These are phyloP conservation scores for Russula sp. DNA, from an alignment of 768 basidiomycete species.

Conservation along the genomic window DNA sequence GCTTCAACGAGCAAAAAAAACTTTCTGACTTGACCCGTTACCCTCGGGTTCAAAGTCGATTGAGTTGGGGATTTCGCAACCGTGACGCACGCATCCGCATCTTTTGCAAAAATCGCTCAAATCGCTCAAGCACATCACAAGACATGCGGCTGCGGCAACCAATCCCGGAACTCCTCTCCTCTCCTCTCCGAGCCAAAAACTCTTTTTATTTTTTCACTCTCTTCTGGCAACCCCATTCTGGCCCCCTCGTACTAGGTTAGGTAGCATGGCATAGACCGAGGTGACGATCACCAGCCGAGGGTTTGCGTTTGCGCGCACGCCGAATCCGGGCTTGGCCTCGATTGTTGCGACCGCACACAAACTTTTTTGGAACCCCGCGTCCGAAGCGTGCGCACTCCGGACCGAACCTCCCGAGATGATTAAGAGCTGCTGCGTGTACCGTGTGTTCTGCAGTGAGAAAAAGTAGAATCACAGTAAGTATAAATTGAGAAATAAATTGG, in stretches of 20 bases:
- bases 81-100: background rate
- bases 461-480: too few relatives aligned
- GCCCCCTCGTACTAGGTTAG: too few relatives aligned
- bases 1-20: background rate
- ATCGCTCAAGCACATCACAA: background rate
- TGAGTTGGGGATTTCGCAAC: slow-evolving; percentile 6
- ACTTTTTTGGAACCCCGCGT: slow-evolving; percentile 16
- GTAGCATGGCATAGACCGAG: background rate
- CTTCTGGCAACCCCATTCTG: too few relatives aligned
- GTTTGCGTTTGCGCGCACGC: too few relatives aligned
- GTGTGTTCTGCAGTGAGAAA: background rate
- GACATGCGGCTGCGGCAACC: background rate
- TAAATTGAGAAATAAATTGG: background rate
- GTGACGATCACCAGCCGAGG: background rate
- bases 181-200: background rate
- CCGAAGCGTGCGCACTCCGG: background rate
- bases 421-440: background rate
- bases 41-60: background rate
- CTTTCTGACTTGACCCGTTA: background rate
- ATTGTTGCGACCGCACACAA: background rate
- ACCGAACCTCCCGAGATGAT: slow-evolving; percentile 8
- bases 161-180: background rate
- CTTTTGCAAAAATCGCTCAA: slow-evolving; percentile 12
- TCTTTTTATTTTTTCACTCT: background rate
- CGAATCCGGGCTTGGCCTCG: too few relatives aligned